Evolutionary conservation across 2,329 filamentous ascomycete genomes (phyloP).

Genomic region (Fusarium verrucosum): DNA sequence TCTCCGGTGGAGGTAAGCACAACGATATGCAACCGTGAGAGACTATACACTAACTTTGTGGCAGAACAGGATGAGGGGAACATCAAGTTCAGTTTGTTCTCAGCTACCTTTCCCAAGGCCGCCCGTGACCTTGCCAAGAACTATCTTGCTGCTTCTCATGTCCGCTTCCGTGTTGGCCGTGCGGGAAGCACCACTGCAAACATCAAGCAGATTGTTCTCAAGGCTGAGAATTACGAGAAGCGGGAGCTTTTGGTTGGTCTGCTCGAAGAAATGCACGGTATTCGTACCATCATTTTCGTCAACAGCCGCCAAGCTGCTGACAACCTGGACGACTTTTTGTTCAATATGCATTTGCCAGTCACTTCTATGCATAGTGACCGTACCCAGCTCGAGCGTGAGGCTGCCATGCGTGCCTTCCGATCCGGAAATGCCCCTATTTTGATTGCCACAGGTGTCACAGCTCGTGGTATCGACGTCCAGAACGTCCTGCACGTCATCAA

Average conservation of each 20-base stretch:
- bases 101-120: constrained; percentile 88
- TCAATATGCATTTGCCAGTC: constrained; percentile 79
- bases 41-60: constrained; percentile 46
- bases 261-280: constrained; percentile 73
- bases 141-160: constrained; percentile 76
- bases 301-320: constrained; percentile 84
- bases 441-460: constrained; percentile 85
- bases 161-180: constrained; percentile 87
- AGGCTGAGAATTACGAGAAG: constrained; percentile 73
- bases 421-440: constrained; percentile 79
- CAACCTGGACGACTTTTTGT: constrained; percentile 86
- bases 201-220: constrained; percentile 81
- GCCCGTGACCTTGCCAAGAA: constrained; percentile 80
- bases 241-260: constrained; percentile 76
- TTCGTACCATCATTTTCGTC: constrained; percentile 88
- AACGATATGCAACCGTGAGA: background rate
- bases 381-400: constrained; percentile 90
- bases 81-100: constrained; percentile 83
- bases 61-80: constrained; percentile 77
- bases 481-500: constrained; percentile 94
- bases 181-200: constrained; percentile 84
- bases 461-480: constrained; percentile 87
- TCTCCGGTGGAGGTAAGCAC: constrained; percentile 79
- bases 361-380: constrained; percentile 90
- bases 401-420: constrained; percentile 87